Conservation (phyloP, 2,329 filamentous ascomycete genomes). For the Colletotrichum sublineola region DNA sequence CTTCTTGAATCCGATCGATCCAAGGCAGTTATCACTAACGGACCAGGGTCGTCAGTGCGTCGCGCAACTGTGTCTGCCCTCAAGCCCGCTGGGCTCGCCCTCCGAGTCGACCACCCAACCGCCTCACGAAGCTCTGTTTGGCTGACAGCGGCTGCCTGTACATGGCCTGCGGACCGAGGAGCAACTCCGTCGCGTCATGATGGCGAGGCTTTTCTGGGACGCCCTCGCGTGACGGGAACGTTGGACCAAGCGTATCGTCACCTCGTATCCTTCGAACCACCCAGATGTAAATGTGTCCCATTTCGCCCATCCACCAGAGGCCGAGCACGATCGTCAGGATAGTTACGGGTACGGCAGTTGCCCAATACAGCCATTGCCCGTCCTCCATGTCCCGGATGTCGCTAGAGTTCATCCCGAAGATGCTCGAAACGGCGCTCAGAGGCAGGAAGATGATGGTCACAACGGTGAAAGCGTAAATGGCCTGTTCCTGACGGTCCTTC, state of each 20-base stretch:
- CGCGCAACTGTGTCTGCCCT: constrained; percentile 9
- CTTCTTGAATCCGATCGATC: constrained; percentile 28
- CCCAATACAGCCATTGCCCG: constrained; percentile 65
- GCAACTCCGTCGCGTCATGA: constrained; percentile 8
- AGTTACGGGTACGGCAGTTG: constrained; percentile 61
- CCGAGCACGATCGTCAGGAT: constrained; percentile 55
- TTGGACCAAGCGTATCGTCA: constrained; percentile 9
- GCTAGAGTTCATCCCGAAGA: constrained; percentile 67
- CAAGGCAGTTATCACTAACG: constrained; percentile 21
- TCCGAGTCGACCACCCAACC: constrained; percentile 20
- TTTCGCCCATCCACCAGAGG: constrained; percentile 59
- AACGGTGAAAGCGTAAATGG: constrained; percentile 64
- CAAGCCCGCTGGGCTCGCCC: constrained; percentile 53
- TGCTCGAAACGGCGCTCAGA: constrained; percentile 59
- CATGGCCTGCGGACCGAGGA: background rate
- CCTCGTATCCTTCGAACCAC: constrained; percentile 20
- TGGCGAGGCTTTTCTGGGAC: constrained; percentile 24
- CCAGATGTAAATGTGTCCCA: constrained; percentile 51
- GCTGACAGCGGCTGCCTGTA: constrained; percentile 19
- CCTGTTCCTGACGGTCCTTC: constrained; percentile 61
- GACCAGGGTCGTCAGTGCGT: background rate
- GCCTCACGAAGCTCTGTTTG: constrained; percentile 27
- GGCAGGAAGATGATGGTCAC: constrained; percentile 64
- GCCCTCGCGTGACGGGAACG: constrained; percentile 4
- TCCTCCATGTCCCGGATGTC: constrained; percentile 64